Percentiles rank a stretch among this genome's conserved stretches.
Conservation (phyloP, 2,329 filamentous ascomycete species). For the Macrophomina pseudophaseolina region DNA sequence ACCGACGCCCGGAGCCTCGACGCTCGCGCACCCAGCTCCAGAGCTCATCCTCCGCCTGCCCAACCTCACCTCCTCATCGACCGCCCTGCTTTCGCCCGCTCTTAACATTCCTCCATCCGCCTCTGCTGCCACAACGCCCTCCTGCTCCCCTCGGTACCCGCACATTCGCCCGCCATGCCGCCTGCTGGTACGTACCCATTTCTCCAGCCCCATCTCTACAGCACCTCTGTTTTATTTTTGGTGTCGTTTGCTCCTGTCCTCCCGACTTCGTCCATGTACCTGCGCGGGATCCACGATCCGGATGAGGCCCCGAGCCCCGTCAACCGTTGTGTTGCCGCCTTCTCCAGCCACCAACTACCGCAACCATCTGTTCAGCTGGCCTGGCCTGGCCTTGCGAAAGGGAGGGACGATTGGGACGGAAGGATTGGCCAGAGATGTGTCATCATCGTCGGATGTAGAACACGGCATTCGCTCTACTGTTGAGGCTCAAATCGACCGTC, state of each 20-base stretch:
- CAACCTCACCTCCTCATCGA: background rate
- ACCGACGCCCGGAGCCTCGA: background rate
- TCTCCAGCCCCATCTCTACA: constrained; percentile 2
- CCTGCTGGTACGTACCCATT: constrained; percentile 23
- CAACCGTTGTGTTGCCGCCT: background rate
- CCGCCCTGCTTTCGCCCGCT: background rate
- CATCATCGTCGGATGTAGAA: background rate
- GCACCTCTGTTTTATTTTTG: background rate
- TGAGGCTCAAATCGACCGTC: too few species aligned
- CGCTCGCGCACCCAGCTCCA: background rate
- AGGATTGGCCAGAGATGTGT: background rate
- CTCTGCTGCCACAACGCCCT: background rate
- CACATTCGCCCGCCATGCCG: background rate
- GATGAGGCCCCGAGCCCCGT: background rate
- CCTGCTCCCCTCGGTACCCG: background rate
- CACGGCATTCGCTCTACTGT: too few species aligned
- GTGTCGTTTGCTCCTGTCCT: background rate
- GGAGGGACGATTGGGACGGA: background rate
- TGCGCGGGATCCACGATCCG: background rate
- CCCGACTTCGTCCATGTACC: background rate
- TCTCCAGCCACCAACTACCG: background rate
- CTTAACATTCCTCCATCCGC: background rate
- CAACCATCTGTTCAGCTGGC: background rate
- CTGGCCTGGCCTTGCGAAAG: background rate
- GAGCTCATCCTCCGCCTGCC: background rate